Conservation (phyloP, 495 filamentous ascomycete genomes). For the Aspergillus olivimuriae region DNA sequence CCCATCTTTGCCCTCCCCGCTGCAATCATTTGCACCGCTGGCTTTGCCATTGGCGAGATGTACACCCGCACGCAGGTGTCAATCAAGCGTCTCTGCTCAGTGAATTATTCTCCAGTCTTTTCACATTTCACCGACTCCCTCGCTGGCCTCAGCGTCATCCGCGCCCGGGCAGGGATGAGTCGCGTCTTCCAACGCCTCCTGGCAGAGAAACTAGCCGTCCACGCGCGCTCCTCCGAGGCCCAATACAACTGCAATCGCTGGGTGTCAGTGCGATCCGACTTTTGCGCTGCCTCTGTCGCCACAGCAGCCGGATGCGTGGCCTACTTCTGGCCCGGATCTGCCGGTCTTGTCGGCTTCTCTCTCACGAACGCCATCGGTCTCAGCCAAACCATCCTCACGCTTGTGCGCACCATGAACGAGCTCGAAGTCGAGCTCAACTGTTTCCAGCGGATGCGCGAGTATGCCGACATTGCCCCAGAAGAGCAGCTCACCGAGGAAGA, state of each 20-base stretch:
- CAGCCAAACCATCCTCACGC: conserved; percentile 34
- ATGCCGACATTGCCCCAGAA: conserved; percentile 38
- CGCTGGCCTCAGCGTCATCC: conserved; percentile 41
- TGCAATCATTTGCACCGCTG: conserved; percentile 31
- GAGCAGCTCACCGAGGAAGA: conserved; percentile 26
- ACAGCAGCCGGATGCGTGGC: conserved; percentile 41
- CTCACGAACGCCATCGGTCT: conserved; percentile 43
- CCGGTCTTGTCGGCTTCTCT: conserved; percentile 45
- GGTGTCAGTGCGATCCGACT: conserved; percentile 42
- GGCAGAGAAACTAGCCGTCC: conserved; percentile 34
- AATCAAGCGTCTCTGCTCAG: conserved; percentile 35
- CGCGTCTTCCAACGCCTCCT: conserved; percentile 34
- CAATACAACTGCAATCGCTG: conserved; percentile 46
- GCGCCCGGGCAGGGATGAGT: conserved; percentile 39
- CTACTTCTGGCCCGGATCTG: conserved; percentile 29
- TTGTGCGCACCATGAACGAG: conserved; percentile 43
- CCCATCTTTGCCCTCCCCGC: conserved; percentile 44
- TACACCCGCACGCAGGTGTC: conserved; percentile 43
- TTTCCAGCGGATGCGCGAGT: conserved; percentile 44
- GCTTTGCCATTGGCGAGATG: conserved; percentile 41
- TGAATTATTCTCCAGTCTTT: conserved; percentile 43
- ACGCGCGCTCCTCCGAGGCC: conserved; percentile 33
- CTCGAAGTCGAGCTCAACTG: conserved; percentile 45
- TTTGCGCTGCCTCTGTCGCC: conserved; percentile 41
- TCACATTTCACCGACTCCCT: conserved; percentile 46